Evolutionary conservation across 2,329 filamentous ascomycete genomes (phyloP), one percentile per base, ranked within the genome.

Genomic region (Penicillium sp.): DNA sequence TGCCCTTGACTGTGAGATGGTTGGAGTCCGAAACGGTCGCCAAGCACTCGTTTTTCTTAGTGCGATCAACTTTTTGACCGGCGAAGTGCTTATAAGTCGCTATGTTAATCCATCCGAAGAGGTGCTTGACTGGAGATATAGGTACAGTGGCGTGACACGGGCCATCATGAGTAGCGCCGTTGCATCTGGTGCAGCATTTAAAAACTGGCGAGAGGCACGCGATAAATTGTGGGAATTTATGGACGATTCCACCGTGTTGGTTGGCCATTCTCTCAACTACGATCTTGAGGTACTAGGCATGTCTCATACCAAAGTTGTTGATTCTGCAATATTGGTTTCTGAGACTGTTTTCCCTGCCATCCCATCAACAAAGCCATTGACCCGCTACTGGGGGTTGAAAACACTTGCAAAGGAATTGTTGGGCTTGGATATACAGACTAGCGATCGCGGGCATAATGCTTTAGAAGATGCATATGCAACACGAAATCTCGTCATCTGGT

Each of bases 1-100:
- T 35, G 53, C 53, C 19, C 46, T 55, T 46, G 53, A 55, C 53
- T 55, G 53, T 44, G 47, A 55, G 22, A 55, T 55, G 53, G 53
- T 55, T 4, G 47, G 36, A 42, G 47, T 55, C 6, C 10, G 11
- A 46, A 30, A 46, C 16, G 40, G 41, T 46, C 47, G 53, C 33
- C 53, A 55, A 37, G 17, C 47, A 37, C 53, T 55, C 35, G 53
- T 41, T 36, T 55, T 55, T 42, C 46, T 55, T 16, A 51, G 47
- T 28, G 53, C 47, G 9, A 36, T 55, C 41, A 25, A 55, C 35
- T 41, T 51, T 31, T 47, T 55, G 22, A 55, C 53, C 1, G 53
- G 53, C 14, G 26, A 55, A 42, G 47, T 55, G 19, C 53, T 51
- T 10, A 55, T 55, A 46, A 51, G 41, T 51, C 47, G 41, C 17